Percentiles rank a stretch among this genome's conserved stretches.
These are phyloP conservation scores for Cynanchum wilfordii DNA, from an alignment of 257 asterid genomes.

Conservation along the genomic window DNA sequence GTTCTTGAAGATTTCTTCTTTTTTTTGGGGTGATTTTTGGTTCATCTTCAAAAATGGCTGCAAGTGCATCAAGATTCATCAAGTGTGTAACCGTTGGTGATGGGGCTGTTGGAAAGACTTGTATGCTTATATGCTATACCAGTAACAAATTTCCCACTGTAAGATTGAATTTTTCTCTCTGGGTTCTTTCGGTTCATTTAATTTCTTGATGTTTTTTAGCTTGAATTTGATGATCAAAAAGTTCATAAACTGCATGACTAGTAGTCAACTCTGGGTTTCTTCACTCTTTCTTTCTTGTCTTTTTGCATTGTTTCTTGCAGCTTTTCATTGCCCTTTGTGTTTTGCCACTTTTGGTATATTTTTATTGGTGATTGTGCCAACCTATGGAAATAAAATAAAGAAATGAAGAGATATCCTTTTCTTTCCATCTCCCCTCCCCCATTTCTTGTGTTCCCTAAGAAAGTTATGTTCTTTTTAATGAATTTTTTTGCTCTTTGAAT, in stretches of 20 bases:
- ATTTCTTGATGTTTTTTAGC: not conserved
- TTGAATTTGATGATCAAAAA: not conserved
- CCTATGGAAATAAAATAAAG: conserved; percentile 1
- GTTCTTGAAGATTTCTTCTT: conserved; percentile 1
- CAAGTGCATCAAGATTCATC: conserved; percentile 87
- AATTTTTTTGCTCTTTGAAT: not conserved
- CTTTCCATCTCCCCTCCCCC: not conserved
- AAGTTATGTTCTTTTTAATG: not conserved
- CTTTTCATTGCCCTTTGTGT: conserved; percentile 14
- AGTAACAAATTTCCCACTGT: conserved; percentile 97
- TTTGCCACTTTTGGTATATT: conserved; percentile 13
- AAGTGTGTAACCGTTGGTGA: conserved; percentile 98
- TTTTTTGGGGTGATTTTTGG: not conserved
- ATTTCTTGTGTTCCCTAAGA: not conserved
- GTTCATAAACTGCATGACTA: not conserved
- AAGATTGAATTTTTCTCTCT: conserved; percentile 26
- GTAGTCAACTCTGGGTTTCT: not conserved
- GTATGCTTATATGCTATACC: conserved; percentile 98
- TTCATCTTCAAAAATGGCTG: conserved; percentile 52
- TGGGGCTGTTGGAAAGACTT: conserved; percentile 99
- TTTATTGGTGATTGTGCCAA: conserved; percentile 12
- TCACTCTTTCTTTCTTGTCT: not conserved
- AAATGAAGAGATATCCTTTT: not conserved
- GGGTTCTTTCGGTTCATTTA: conserved; percentile 8
- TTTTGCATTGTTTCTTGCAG: conserved; percentile 16